Evolutionary conservation across 176 grass and related monocot genomes (phyloP).

Genomic region (Phoenix roebelenii): DNA sequence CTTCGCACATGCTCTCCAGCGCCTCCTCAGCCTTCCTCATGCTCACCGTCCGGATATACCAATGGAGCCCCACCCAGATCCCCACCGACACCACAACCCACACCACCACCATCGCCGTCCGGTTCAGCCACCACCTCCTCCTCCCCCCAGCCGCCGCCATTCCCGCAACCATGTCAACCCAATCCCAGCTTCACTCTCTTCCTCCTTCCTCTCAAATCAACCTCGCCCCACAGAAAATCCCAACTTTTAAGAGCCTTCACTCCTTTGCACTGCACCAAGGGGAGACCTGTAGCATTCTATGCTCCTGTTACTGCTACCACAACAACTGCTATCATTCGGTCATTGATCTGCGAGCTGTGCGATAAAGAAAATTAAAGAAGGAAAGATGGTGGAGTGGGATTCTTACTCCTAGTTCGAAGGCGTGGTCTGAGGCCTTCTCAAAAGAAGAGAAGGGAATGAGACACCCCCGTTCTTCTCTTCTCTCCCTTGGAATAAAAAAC

Average conservation of each 20-base stretch:
- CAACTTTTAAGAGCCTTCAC: conserved; percentile 1
- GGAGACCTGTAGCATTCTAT: background rate
- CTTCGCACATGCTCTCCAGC: conserved; percentile 82
- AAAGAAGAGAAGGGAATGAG: conserved; percentile 44
- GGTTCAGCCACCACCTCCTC: conserved; percentile 27
- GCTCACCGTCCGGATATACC: conserved; percentile 44
- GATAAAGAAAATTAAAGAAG: conserved; percentile 10
- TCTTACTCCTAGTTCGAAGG: conserved; percentile 4
- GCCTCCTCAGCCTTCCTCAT: conserved; percentile 61
- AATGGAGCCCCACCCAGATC: conserved; percentile 40
- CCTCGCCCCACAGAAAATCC: background rate
- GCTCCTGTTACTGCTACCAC: conserved; percentile 1
- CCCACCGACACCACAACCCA: conserved; percentile 29
- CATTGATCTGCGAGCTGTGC: conserved; percentile 26
- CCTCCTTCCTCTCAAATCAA: background rate
- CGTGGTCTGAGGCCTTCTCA: conserved; percentile 55
- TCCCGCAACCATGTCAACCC: conserved; percentile 7
- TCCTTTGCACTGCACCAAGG: background rate
- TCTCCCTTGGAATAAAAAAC: conserved; percentile 18
- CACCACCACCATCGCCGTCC: conserved; percentile 16
- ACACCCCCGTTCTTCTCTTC: conserved; percentile 22
- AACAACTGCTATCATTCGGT: conserved; percentile 27
- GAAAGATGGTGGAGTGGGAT: conserved; percentile 9
- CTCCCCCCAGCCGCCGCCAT: conserved; percentile 13
- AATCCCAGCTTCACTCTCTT: background rate